Conservation (phyloP, 1,284 basidiomycete species). For the Rhizoctonia solani region DNA sequence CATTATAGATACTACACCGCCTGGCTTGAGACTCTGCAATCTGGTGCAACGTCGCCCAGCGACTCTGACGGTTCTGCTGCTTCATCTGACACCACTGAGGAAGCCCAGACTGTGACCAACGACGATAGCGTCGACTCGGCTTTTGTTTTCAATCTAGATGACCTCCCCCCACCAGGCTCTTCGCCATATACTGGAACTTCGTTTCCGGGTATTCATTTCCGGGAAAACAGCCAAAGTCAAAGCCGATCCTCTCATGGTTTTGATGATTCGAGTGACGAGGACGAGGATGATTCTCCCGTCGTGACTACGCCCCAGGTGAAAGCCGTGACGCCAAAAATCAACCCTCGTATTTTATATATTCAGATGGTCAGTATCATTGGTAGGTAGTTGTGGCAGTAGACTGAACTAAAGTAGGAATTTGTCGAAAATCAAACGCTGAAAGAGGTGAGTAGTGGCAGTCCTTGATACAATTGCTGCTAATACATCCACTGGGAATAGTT, state of each 20-base stretch:
- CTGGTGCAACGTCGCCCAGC: slow-evolving; percentile 40
- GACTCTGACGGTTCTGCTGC: slow-evolving; percentile 44
- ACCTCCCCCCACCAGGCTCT: slow-evolving; percentile 30
- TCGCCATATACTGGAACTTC: slow-evolving; percentile 51
- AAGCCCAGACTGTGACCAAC: slow-evolving; percentile 39
- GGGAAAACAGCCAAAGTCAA: slow-evolving; percentile 49
- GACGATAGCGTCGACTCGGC: slow-evolving; percentile 50
- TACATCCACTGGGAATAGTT: not conserved
- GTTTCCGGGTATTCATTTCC: slow-evolving; percentile 82
- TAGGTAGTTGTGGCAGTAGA: not conserved
- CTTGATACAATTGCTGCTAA: not conserved
- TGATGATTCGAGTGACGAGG: slow-evolving; percentile 49
- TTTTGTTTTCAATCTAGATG: slow-evolving; percentile 35
- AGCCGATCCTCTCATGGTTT: slow-evolving; percentile 45
- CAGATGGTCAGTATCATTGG: slow-evolving; percentile 68
- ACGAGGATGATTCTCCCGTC: slow-evolving; percentile 37
- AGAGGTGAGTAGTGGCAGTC: slow-evolving; percentile 56
- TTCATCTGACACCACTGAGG: slow-evolving; percentile 51
- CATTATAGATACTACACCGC: slow-evolving; percentile 59
- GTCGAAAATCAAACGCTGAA: slow-evolving; percentile 84
- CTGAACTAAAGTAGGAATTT: slow-evolving; percentile 62
- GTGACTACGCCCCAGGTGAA: slow-evolving; percentile 11
- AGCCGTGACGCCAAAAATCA: slow-evolving; percentile 17
- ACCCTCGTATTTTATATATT: slow-evolving; percentile 75
- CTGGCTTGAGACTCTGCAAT: slow-evolving; percentile 73